Conservation (phyloP, 192 early-diverging fungal species). For the Podila epicladia region DNA sequence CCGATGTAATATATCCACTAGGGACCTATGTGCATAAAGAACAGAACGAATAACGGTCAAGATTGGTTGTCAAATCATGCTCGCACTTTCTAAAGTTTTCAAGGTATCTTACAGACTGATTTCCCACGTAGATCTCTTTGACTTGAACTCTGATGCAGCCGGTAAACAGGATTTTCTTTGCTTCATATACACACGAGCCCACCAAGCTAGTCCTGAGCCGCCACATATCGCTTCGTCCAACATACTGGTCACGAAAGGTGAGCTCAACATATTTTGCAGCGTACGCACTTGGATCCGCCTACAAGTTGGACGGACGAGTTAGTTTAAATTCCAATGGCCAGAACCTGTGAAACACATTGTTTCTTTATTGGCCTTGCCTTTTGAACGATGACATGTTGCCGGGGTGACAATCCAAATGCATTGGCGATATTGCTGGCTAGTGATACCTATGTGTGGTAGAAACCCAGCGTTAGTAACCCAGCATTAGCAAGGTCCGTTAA, state of each 20-base stretch:
- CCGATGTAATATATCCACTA: constrained; percentile 81
- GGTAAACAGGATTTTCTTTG: constrained; percentile 76
- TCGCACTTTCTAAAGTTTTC: background rate
- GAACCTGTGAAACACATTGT: no score
- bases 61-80: background rate
- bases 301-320: background rate
- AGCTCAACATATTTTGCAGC: constrained; percentile 87
- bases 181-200: constrained; percentile 76
- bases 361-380: constrained; percentile 51
- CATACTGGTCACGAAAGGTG: constrained; percentile 89
- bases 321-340: no score
- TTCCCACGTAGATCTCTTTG: constrained; percentile 79
- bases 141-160: constrained; percentile 82
- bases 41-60: background rate
- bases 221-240: constrained; percentile 96
- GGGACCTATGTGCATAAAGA: constrained; percentile 56
- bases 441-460: constrained; percentile 62
- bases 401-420: constrained; percentile 66
- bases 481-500: constrained; percentile 5
- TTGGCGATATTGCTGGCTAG: constrained; percentile 74
- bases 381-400: constrained; percentile 70
- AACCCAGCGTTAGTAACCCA: background rate
- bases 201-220: constrained; percentile 75
- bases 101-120: constrained; percentile 56
- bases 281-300: constrained; percentile 75